Base-by-base conservation (phyloP, 2,329 filamentous ascomycete genomes). In the Xylariaceae sp. region DNA sequence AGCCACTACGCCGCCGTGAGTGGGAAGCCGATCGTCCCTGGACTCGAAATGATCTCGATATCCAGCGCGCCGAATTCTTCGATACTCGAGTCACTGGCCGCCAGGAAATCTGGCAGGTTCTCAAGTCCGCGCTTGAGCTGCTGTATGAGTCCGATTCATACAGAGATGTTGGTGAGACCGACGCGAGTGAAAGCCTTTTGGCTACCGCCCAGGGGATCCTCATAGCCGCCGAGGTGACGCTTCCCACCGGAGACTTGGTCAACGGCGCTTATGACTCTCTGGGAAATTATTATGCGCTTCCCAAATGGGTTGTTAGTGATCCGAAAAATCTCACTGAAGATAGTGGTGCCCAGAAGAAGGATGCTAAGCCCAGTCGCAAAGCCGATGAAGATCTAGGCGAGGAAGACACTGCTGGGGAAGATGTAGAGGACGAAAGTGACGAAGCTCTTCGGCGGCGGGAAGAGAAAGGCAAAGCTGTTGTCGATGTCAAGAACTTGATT, bases 81-180 rank as follows among this genome's bases (percentile, higher is more conserved):
- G 90, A 96, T 50, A 96, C 91, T 2, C 75, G 89, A 37, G 88
- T 94, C 14, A 86, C 85, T 0, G 89, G 89, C 2, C 76, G 81
- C 4, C 60, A 76, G 4, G 88, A 95, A 65, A 77, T 93, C 21
- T 97, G 92, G 92, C 80, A 80, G 55, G 84, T 87, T 0, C 66
- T 96, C 12, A 76, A 77, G 37, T 71, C 81, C 1, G 85, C 83
- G 0, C 73, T 89, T 16, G 78, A 86, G 49, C 70, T 87, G 6
- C 64, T 95, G 50, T 85, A 85, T 69, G 74, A 75, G 10, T 71
- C 75, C 1, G 74, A 79, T 20, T 27, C 43, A 3, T 47, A 41
- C 8, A 42, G 45, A 12, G 25, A 8, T 8, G 25, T 14, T 29
- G 16, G 27, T 16, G 7, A 16, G 12, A 41, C 52, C 4, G 37